These are phyloP conservation scores for Hypocrella siamensis DNA, from an alignment of 2,329 filamentous ascomycete genomes.

Conservation along the genomic window DNA sequence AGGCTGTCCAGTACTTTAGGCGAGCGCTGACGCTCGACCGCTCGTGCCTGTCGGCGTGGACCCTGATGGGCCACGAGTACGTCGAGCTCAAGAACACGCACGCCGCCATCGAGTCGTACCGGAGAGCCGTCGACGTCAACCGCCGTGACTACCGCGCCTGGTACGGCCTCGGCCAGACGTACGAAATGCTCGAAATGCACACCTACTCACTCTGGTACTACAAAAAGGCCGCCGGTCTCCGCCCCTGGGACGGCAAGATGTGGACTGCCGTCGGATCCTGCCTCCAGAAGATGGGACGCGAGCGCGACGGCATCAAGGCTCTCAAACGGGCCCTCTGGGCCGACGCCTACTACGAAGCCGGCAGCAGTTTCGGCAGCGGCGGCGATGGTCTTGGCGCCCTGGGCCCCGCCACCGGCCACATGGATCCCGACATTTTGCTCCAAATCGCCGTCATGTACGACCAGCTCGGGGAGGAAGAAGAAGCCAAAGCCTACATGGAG, in stretches of 20 bases:
- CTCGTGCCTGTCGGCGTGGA: slow-evolving; percentile 89
- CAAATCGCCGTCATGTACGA: slow-evolving; percentile 88
- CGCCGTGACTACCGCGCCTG: slow-evolving; percentile 92
- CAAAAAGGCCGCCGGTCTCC: slow-evolving; percentile 79
- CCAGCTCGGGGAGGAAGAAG: slow-evolving; percentile 56
- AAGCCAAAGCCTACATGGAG: slow-evolving; percentile 91
- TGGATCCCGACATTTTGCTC: slow-evolving; percentile 82
- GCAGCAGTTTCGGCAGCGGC: slow-evolving; percentile 36
- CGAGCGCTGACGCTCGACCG: slow-evolving; percentile 82
- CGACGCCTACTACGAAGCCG: slow-evolving; percentile 66
- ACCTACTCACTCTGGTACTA: slow-evolving; percentile 97
- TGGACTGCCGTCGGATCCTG: slow-evolving; percentile 94
- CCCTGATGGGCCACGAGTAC: slow-evolving; percentile 96
- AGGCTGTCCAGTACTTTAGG: slow-evolving; percentile 95
- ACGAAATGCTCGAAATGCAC: slow-evolving; percentile 96
- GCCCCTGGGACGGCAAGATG: slow-evolving; percentile 97
- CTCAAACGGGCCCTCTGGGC: slow-evolving; percentile 84
- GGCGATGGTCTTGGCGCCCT: slow-evolving; percentile 30
- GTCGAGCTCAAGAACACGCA: slow-evolving; percentile 98
- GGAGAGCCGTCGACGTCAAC: slow-evolving; percentile 89
- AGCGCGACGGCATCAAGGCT: slow-evolving; percentile 85
- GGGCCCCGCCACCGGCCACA: slow-evolving; percentile 37
- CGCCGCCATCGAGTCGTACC: slow-evolving; percentile 91
- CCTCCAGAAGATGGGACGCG: slow-evolving; percentile 73
- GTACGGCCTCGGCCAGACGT: slow-evolving; percentile 94